Percentiles rank a stretch among this genome's conserved stretches.
phyloP scores from a whole-genome alignment of 2,329 filamentous ascomycete species.

The Parastagonospora nodorum region DNA sequence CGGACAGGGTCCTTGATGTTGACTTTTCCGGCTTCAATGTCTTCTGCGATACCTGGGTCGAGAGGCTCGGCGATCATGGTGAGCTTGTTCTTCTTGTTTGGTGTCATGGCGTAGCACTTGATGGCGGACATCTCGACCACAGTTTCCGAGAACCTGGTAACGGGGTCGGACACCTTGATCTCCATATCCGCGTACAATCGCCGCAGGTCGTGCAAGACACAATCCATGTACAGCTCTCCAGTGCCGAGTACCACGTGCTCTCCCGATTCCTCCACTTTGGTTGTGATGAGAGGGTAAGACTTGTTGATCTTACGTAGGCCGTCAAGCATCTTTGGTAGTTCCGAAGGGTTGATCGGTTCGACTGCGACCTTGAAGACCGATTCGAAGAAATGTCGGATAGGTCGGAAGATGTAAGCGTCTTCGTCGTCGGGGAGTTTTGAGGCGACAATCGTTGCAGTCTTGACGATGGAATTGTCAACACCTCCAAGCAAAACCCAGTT shows the following conservation, averaged over 20 bases:
- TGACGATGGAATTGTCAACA: constrained; percentile 97
- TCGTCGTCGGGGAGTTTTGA: constrained; percentile 82
- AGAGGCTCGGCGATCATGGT: constrained; percentile 98
- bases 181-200: constrained; percentile 98
- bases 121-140: constrained; percentile 97
- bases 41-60: constrained; percentile 90
- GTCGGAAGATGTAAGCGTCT: constrained; percentile 93
- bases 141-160: constrained; percentile 96
- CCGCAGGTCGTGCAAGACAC: constrained; percentile 91
- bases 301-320: constrained; percentile 97
- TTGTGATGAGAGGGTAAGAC: constrained; percentile 92
- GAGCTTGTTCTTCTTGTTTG: constrained; percentile 99
- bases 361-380: constrained; percentile 98
- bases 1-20: constrained; percentile 91
- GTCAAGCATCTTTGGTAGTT: constrained; percentile 98
- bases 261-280: constrained; percentile 96
- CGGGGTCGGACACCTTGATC: constrained; percentile 96
- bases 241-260: constrained; percentile 96
- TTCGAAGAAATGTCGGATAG: constrained; percentile 92
- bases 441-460: constrained; percentile 89
- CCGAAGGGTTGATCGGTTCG: constrained; percentile 96
- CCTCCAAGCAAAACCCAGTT: constrained; percentile 92
- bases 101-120: constrained; percentile 96
- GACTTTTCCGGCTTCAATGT: constrained; percentile 90
- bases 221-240: constrained; percentile 99